Conservation (phyloP, 495 filamentous ascomycete genomes). For the Penicillium cosmopolitanum region DNA sequence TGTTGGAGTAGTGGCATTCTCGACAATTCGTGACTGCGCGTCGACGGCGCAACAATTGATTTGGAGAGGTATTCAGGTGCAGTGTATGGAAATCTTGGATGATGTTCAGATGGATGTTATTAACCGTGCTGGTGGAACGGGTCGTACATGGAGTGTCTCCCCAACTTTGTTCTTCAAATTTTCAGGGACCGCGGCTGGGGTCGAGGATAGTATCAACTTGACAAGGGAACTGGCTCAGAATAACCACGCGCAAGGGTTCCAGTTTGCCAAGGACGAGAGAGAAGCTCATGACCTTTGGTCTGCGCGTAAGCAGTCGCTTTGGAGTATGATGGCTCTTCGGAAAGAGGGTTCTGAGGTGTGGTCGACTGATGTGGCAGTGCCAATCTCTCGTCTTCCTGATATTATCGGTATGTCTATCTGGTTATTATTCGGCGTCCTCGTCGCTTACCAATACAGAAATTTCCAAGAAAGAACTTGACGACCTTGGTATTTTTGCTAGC, state of each 20-base stretch:
- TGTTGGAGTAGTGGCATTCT: conserved; percentile 66
- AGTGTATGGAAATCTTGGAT: conserved; percentile 66
- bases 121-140: conserved; percentile 59
- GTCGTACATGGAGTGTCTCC: conserved; percentile 59
- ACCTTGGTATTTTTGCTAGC: conserved; percentile 80
- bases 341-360: conserved; percentile 64
- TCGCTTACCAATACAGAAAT: conserved; percentile 56
- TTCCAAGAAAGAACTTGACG: conserved; percentile 86
- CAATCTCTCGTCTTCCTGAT: conserved; percentile 81
- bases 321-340: conserved; percentile 60
- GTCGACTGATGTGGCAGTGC: conserved; percentile 89
- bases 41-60: conserved; percentile 63
- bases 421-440: not conserved
- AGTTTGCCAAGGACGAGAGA: conserved; percentile 59
- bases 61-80: conserved; percentile 64
- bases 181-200: conserved; percentile 55
- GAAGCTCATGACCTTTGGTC: conserved; percentile 67
- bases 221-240: conserved; percentile 57
- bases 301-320: conserved; percentile 85
- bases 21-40: conserved; percentile 57
- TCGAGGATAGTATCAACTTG: conserved; percentile 63
- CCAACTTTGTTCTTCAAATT: conserved; percentile 72
- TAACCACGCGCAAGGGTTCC: conserved; percentile 53
- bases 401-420: conserved; percentile 62
- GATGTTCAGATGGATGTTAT: conserved; percentile 69